phyloP scores from a whole-genome alignment of 495 filamentous ascomycete genomes.

The Podospora didyma region DNA sequence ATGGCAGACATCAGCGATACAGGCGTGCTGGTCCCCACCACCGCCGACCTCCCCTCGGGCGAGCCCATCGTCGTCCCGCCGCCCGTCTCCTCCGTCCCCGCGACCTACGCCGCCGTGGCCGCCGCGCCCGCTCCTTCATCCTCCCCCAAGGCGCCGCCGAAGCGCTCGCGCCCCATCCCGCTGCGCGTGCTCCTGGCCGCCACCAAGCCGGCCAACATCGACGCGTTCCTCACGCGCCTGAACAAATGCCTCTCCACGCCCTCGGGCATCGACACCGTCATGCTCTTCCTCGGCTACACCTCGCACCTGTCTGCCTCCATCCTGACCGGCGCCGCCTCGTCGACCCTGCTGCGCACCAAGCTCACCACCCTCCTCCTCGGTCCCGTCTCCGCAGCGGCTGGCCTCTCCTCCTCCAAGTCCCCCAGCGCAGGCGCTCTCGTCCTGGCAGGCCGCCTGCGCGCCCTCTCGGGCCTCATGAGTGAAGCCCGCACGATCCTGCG shows the following conservation, averaged over 20 bases:
- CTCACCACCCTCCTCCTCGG: constrained; percentile 34
- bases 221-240: constrained; percentile 49
- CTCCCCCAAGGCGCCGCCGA: constrained; percentile 30
- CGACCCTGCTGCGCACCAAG: constrained; percentile 35
- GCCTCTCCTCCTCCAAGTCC: constrained; percentile 25
- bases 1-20: constrained; percentile 11
- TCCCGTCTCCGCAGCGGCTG: constrained; percentile 18
- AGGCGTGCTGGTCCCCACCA: constrained; percentile 6
- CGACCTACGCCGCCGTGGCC: constrained; percentile 34
- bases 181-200: constrained; percentile 23
- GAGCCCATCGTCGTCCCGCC: constrained; percentile 15
- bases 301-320: constrained; percentile 45
- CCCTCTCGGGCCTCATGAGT: constrained; percentile 49
- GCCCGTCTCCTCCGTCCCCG: not conserved
- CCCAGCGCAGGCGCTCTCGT: constrained; percentile 39
- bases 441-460: constrained; percentile 40
- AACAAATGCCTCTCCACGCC: constrained; percentile 56
- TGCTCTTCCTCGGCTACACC: constrained; percentile 63
- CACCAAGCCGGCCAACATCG: constrained; percentile 36
- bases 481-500: constrained; percentile 71
- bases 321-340: constrained; percentile 32
- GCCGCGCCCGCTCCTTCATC: constrained; percentile 31
- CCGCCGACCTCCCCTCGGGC: constrained; percentile 31
- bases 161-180: constrained; percentile 21
- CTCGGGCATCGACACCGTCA: constrained; percentile 56